Conservation (phyloP, 306 rosid species). For the Vigna reflexopilosa region DNA sequence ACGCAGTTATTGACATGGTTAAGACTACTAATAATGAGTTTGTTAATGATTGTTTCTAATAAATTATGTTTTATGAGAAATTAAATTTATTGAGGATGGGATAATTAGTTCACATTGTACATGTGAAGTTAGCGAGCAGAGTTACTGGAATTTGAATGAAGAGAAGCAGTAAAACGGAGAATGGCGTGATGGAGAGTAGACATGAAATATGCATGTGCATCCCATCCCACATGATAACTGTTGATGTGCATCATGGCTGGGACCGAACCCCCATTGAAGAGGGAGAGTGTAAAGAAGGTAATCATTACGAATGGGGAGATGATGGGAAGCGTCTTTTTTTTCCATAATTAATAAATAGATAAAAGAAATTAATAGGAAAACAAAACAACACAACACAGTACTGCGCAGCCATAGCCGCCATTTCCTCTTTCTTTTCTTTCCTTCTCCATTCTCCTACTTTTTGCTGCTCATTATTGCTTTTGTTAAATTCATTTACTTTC, state of each 20-base stretch:
- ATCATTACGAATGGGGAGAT: slow-evolving; percentile 61
- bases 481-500: not conserved
- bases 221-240: slow-evolving; percentile 39
- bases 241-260: slow-evolving; percentile 38
- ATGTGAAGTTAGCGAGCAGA: not conserved
- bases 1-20: not conserved
- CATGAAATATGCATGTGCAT: slow-evolving; percentile 45
- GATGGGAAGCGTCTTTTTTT: slow-evolving; percentile 47
- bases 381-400: slow-evolving; percentile 39
- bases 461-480: slow-evolving; percentile 17
- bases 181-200: slow-evolving; percentile 8
- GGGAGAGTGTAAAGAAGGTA: slow-evolving; percentile 34
- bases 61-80: not conserved
- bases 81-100: not conserved
- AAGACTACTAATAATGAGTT: not conserved
- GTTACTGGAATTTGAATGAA: not conserved
- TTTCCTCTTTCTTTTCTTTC: slow-evolving; percentile 44
- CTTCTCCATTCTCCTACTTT: not conserved
- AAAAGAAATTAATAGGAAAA: slow-evolving; percentile 22
- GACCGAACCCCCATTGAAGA: not conserved
- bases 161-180: not conserved
- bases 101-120: not conserved
- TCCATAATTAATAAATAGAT: not conserved
- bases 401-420: slow-evolving; percentile 98
- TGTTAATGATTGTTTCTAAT: not conserved